Conservation (phyloP, 768 basidiomycete species). For the Scleroderma bovista region DNA sequence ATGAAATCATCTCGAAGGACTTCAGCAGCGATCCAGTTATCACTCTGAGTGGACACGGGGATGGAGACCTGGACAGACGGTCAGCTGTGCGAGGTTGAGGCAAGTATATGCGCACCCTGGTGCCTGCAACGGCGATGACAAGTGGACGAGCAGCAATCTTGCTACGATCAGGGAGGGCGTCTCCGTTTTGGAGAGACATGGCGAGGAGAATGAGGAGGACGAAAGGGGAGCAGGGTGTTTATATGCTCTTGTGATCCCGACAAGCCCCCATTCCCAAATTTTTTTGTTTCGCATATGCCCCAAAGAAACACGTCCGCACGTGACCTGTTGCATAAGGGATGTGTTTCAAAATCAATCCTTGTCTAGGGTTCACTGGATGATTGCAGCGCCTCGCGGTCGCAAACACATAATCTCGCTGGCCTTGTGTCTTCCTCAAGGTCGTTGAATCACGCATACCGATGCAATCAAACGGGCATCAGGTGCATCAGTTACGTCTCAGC, state of each 20-base stretch:
- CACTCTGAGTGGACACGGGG: constrained; percentile 72
- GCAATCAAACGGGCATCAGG: too few species aligned
- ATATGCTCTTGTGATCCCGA: too few species aligned
- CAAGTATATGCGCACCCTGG: constrained; percentile 29
- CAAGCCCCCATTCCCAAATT: constrained; percentile 30
- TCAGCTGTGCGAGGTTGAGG: constrained; percentile 5
- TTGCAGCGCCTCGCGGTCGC: neutral
- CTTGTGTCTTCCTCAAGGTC: too few species aligned
- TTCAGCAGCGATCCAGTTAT: constrained; percentile 92
- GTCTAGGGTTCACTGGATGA: neutral
- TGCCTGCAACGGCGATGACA: constrained; percentile 25
- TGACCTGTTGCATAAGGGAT: constrained; percentile 18
- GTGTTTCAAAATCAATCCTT: neutral
- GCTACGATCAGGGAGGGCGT: constrained; percentile 24
- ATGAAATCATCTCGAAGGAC: constrained; percentile 86
- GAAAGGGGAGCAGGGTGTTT: constrained; percentile 1
- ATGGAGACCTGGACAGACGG: constrained; percentile 63
- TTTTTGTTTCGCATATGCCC: constrained; percentile 25
- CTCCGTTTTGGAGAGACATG: constrained; percentile 31
- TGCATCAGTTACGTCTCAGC: too few species aligned
- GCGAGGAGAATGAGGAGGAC: constrained; percentile 13
- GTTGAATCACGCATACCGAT: too few species aligned
- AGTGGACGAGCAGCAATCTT: constrained; percentile 31
- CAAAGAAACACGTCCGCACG: constrained; percentile 26
- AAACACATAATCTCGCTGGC: too few species aligned